Base-by-base conservation (phyloP, 805 yeast species). In the Nakazawaea holstii region DNA sequence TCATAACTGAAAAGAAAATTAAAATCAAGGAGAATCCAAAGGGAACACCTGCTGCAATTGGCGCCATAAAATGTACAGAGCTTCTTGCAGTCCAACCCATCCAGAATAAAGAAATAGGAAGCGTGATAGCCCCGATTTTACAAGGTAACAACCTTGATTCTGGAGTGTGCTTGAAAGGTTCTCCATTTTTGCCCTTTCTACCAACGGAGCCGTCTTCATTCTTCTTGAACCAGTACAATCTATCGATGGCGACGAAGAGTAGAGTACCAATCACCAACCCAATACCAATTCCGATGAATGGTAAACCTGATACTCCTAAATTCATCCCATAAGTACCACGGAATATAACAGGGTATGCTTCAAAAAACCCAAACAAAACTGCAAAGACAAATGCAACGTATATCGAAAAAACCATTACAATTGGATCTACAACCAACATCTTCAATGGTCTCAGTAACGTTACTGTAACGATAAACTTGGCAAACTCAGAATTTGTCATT, bases 321-420 rank as follows among this genome's bases (percentile, higher is more conserved):
- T 57, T 59, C 88, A 84, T 82, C 2, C 52, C 53, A 61, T 85
- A 84, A 24, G 72, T 76, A 32, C 85, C 87, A 58, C 77, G 69
- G 67, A 84, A 85, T 51, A 85, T 84, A 44, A 84, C 77, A 8
- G 90, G 90, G 65, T 72, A 84, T 3, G 90, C 90, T 62, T 84
- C 91, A 57, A 85, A 85, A 70, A 84, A 85, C 0, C 89, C 91
- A 54, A 84, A 85, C 46, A 85, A 66, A 2, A 85, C 89, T 1
- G 91, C 89, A 66, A 84, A 84, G 44, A 85, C 77, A 58, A 85
- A 84, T 0, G 91, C 85, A 49, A 82, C 77, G 61, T 85, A 85
- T 44, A 84, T 63, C 29, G 88, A 80, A 59, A 84, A 79, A 17
- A 81, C 78, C 42, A 79, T 62, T 35, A 87, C 91, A 55, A 86